Base-by-base conservation (phyloP, 208 protist species). In the Jaenimonas drosophilae region DNA sequence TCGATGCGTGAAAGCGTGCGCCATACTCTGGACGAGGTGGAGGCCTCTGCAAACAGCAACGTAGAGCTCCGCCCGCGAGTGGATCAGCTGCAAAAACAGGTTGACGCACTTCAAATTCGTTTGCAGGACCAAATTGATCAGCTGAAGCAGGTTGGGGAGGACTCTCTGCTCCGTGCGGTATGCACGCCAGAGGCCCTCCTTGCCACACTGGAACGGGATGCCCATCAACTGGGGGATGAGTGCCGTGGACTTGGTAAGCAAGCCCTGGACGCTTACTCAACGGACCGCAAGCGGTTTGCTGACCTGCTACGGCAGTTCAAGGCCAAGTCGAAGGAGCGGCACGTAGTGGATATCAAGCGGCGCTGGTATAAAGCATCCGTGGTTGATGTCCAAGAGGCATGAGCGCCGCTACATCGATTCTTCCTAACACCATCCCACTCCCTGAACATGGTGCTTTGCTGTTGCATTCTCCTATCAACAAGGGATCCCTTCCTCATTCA, bases 311-410 rank as follows among this genome's bases (percentile, higher is more conserved):
- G 71, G 32, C 55, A 76, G 28, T 91, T 73, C 60, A 72, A 57
- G 27, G 23, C 43, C 16, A 64, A 66, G 40, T 71, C 71, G 0
- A 83, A 80, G 43, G 44, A 66, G 39, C 76, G 70, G 42, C 78
- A 88, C 51, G 63, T 81, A 21, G 45, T 88, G 1, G 76, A 88
- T 33, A 38, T 91, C 20, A 91, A 91, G 47, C 65, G 65, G 3
- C 44, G 65, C 17, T 59, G 59, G 2, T 81, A 69, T 25, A 53
- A 66, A n/a, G 51, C 64, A n/a, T n/a, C n/a, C n/a, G n/a, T n/a
- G n/a, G n/a, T n/a, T n/a, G n/a, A n/a, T n/a, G n/a, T n/a, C n/a
- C n/a, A n/a, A n/a, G n/a, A n/a, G n/a, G n/a, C n/a, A n/a, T n/a
- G n/a, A n/a, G n/a, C n/a, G n/a, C n/a, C n/a, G n/a, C n/a, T n/a